Percentiles rank a stretch among this genome's conserved stretches.
Conservation (phyloP, 305 asterid species). For the Rubia tinctorum region DNA sequence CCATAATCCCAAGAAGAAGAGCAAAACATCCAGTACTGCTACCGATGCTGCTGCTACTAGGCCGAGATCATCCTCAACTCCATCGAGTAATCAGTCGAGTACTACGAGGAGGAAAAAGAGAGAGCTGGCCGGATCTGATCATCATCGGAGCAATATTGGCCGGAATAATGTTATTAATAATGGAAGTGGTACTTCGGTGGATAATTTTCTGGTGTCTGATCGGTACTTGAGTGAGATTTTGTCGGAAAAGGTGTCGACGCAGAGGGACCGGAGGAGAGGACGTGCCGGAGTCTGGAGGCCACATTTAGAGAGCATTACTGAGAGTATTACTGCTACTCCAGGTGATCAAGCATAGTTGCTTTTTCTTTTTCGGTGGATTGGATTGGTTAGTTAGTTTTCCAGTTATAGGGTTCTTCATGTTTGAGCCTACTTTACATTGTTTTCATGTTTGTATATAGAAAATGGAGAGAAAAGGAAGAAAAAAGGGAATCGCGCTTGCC, state of each 20-base stretch:
- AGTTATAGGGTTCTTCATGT: conserved; percentile 16
- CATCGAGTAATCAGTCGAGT: neutral
- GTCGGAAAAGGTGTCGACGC: conserved; percentile 64
- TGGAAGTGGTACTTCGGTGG: conserved; percentile 4
- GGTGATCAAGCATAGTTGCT: conserved; percentile 32
- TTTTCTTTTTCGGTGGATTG: neutral
- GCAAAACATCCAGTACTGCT: neutral
- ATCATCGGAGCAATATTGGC: conserved; percentile 3
- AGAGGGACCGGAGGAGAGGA: conserved; percentile 79
- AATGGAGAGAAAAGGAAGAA: conserved; percentile 14
- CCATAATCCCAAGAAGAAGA: neutral
- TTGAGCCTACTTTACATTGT: neutral
- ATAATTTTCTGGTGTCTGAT: conserved; percentile 35
- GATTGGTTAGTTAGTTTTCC: conserved; percentile 7
- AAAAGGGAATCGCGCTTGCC: neutral
- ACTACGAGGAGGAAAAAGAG: conserved; percentile 37
- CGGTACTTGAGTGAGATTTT: conserved; percentile 75
- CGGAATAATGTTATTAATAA: conserved; percentile 5
- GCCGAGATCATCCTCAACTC: conserved; percentile 13
- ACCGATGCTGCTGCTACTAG: neutral
- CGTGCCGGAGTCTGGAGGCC: conserved; percentile 89
- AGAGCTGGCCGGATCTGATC: conserved; percentile 15
- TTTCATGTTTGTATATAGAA: conserved; percentile 19
- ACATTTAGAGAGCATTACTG: conserved; percentile 77
- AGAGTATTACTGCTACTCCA: conserved; percentile 33